Conservation (phyloP, 129 eudicot genomes). For the Kitagawia praeruptora region DNA sequence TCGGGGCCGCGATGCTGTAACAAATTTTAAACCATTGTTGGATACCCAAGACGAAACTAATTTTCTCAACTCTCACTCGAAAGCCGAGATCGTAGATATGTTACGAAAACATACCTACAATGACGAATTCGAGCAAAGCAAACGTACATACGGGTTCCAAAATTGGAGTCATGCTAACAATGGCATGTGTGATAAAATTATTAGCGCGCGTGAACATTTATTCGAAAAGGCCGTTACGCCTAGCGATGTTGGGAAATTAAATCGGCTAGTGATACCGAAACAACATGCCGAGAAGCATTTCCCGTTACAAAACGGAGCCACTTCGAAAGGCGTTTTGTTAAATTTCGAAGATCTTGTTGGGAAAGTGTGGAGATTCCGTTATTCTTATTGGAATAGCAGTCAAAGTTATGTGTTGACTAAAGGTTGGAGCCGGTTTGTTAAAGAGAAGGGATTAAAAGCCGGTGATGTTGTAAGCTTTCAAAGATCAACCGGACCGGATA, state of each 20-base stretch:
- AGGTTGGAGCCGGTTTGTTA: constrained; percentile 97
- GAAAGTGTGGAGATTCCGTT: constrained; percentile 88
- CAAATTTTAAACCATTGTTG: constrained; percentile 53
- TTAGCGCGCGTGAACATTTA: constrained; percentile 38
- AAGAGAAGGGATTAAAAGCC: constrained; percentile 73
- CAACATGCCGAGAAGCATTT: constrained; percentile 92
- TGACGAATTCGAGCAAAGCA: constrained; percentile 74
- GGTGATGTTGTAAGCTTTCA: constrained; percentile 77
- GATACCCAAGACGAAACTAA: constrained; percentile 28
- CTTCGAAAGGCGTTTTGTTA: constrained; percentile 61
- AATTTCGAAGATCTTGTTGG: constrained; percentile 69
- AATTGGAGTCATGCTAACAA: not conserved
- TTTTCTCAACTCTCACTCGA: constrained; percentile 59
- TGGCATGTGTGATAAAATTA: not conserved
- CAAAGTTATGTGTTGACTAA: constrained; percentile 88
- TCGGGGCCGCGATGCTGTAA: constrained; percentile 91
- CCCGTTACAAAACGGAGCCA: constrained; percentile 57
- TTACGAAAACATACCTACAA: constrained; percentile 73
- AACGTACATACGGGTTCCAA: not conserved
- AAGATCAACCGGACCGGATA: constrained; percentile 51
- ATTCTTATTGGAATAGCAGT: constrained; percentile 90
- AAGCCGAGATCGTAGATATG: constrained; percentile 91
- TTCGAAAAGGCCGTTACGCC: constrained; percentile 85
- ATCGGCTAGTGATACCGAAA: constrained; percentile 81
- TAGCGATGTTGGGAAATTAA: constrained; percentile 83